Conservation (phyloP, 148 eudicot species). For the Mesembryanthemum crystallinum region DNA sequence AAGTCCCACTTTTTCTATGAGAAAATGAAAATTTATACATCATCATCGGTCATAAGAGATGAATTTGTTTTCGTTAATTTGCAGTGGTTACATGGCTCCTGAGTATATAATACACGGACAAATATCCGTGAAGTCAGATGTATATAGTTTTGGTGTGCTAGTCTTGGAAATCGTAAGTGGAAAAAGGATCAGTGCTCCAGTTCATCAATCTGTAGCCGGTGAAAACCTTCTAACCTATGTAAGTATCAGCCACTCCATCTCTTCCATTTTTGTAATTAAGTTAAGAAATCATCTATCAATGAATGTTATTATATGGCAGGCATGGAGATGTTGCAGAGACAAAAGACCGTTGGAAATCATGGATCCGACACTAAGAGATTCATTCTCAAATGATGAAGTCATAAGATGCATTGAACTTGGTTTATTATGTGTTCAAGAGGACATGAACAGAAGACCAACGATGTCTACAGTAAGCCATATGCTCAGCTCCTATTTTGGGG, state of each 20-base stretch:
- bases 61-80: background rate
- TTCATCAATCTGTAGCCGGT: conserved; percentile 1
- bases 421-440: conserved; percentile 26
- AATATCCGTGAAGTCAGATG: conserved; percentile 21
- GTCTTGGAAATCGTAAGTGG: conserved; percentile 26
- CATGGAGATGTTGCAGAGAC: conserved; percentile 22
- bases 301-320: background rate
- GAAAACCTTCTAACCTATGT: conserved; percentile 27
- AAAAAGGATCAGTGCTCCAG: conserved; percentile 3
- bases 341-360: conserved; percentile 12
- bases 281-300: too few species aligned
- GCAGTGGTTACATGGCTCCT: conserved; percentile 32
- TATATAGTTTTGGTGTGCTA: conserved; percentile 26
- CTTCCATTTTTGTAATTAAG: background rate
- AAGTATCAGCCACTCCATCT: background rate
- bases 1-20: too few species aligned
- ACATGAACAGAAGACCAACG: conserved; percentile 13
- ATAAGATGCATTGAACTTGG: conserved; percentile 16
- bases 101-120: conserved; percentile 25
- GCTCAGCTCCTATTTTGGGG: conserved; percentile 19
- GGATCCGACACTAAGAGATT: conserved; percentile 15
- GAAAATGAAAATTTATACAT: too few species aligned
- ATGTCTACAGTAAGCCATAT: conserved; percentile 16
- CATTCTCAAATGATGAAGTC: conserved; percentile 11
- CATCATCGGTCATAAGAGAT: too few species aligned